phyloP scores from a whole-genome alignment of 345 rosid species.

The Cardiospermum halicacabum region DNA sequence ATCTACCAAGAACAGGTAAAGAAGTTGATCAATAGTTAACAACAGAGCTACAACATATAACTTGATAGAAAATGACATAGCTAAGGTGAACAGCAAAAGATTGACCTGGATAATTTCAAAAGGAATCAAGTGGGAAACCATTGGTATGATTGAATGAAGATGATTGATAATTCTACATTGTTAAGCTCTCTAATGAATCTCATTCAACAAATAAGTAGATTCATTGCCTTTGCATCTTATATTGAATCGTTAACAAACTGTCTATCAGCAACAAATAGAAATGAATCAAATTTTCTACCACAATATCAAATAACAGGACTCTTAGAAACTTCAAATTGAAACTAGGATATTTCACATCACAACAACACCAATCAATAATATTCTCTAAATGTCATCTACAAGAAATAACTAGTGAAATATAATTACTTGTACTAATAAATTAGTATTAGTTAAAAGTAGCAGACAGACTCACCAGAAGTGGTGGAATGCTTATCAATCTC shows the following conservation, averaged over 20 bases:
- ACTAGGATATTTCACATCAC: neutral
- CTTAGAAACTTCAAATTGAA: neutral
- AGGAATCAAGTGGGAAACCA: neutral
- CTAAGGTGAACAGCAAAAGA: neutral
- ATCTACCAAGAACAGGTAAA: neutral
- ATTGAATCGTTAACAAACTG: neutral
- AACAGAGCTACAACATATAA: conserved; percentile 3
- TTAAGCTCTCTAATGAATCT: neutral
- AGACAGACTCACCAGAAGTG: conserved; percentile 42
- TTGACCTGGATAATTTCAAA: neutral
- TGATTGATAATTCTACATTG: neutral
- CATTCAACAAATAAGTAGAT: neutral
- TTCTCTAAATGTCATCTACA: neutral
- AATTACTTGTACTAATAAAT: no score
- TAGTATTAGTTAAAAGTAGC: neutral
- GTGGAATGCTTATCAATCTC: conserved; percentile 36
- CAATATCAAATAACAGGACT: neutral
- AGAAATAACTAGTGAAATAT: no score
- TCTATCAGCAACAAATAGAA: neutral
- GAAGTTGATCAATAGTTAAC: neutral
- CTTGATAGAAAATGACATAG: neutral
- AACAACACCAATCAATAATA: neutral
- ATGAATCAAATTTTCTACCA: neutral
- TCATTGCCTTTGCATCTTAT: neutral
- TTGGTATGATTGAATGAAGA: neutral